phyloP scores from a whole-genome alignment of 306 rosid species.

The Ochetophila trinervis region DNA sequence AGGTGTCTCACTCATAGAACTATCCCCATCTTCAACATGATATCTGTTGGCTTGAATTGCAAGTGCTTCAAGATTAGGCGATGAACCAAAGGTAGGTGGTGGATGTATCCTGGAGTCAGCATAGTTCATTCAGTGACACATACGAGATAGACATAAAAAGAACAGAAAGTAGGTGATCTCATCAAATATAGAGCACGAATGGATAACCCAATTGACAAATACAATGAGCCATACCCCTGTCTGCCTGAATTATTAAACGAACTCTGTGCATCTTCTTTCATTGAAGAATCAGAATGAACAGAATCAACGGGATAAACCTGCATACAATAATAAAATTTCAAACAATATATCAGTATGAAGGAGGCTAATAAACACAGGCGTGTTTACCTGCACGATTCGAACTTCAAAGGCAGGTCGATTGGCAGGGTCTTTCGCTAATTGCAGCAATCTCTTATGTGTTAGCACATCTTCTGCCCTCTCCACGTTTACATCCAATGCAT shows the following conservation, averaged over 20 bases:
- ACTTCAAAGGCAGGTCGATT: conserved; percentile 81
- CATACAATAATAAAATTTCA: conserved; percentile 28
- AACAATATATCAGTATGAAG: background rate
- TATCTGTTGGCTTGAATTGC: conserved; percentile 53
- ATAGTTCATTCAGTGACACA: conserved; percentile 23
- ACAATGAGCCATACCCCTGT: conserved; percentile 63
- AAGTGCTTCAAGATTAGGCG: conserved; percentile 73
- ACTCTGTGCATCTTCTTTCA: conserved; percentile 94
- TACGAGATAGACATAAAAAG: conserved; percentile 14
- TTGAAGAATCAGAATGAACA: conserved; percentile 61
- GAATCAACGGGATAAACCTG: conserved; percentile 83
- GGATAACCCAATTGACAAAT: conserved; percentile 12
- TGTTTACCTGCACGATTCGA: conserved; percentile 76
- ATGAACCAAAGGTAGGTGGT: conserved; percentile 96
- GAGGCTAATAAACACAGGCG: background rate
- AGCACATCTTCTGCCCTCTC: conserved; percentile 99
- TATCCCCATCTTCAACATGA: conserved; percentile 57
- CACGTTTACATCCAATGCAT: conserved; percentile 95
- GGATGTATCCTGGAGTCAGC: conserved; percentile 68
- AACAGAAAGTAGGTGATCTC: background rate
- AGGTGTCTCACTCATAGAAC: conserved; percentile 53
- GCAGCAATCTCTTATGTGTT: conserved; percentile 73
- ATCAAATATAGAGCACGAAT: background rate
- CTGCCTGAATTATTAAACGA: conserved; percentile 52
- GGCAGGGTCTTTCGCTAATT: conserved; percentile 74